These are phyloP conservation scores for Monosporascus sp. DNA, from an alignment of 2,329 filamentous ascomycete genomes.

Conservation along the genomic window DNA sequence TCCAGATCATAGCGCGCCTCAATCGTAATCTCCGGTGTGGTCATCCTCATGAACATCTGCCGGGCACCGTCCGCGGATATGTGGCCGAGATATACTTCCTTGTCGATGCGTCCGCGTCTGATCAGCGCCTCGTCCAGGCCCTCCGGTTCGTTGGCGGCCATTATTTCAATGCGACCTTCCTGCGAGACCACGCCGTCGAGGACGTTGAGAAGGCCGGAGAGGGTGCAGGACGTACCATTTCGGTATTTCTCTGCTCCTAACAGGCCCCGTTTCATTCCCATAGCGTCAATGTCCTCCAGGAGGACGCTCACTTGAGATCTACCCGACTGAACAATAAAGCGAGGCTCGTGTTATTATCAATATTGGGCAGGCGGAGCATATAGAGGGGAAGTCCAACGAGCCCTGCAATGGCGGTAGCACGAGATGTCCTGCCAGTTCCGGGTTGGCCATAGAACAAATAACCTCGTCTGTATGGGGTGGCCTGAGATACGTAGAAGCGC, in stretches of 20 bases:
- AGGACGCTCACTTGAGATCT: constrained; percentile 35
- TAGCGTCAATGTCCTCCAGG: constrained; percentile 37
- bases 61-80: constrained; percentile 1
- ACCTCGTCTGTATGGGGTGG: constrained; percentile 2
- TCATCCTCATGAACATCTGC: constrained; percentile 2
- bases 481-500: neutral
- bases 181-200: constrained; percentile 43
- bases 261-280: constrained; percentile 20
- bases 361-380: constrained; percentile 30
- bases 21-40: neutral
- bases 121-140: constrained; percentile 21
- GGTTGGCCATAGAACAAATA: constrained; percentile 4
- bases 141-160: constrained; percentile 25
- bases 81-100: constrained; percentile 1
- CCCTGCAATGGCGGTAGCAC: constrained; percentile 32
- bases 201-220: constrained; percentile 53
- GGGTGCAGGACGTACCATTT: constrained; percentile 25
- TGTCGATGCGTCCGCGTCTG: constrained; percentile 25
- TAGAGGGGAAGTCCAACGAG: constrained; percentile 33
- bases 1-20: neutral
- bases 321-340: constrained; percentile 32
- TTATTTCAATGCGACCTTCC: constrained; percentile 23
- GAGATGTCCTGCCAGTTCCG: constrained; percentile 16
- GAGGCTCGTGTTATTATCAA: constrained; percentile 31
- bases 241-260: constrained; percentile 2